A percentile compares a stretch with the other conserved stretches of the same genome.
Conservation (phyloP, 2,329 filamentous ascomycete species). For the Botrytis byssoidea region DNA sequence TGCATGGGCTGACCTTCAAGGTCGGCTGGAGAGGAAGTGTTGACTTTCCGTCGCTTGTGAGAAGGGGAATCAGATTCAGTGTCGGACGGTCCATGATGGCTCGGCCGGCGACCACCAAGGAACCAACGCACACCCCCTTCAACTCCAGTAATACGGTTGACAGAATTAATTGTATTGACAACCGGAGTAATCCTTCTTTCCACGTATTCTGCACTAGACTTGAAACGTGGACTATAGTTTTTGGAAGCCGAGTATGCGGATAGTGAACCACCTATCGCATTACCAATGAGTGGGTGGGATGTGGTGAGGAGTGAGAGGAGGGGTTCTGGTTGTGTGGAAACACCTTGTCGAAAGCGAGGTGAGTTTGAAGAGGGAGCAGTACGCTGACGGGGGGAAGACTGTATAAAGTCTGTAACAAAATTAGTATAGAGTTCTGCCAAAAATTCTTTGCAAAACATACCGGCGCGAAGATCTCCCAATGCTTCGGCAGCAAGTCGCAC, state of each 20-base stretch:
- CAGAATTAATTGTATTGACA: constrained; percentile 79
- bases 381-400: constrained; percentile 52
- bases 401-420: constrained; percentile 57
- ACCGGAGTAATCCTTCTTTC: constrained; percentile 86
- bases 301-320: constrained; percentile 83
- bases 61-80: constrained; percentile 48
- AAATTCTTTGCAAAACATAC: constrained; percentile 46
- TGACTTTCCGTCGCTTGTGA: constrained; percentile 60
- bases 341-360: constrained; percentile 39
- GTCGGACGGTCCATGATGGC: constrained; percentile 43
- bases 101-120: constrained; percentile 53
- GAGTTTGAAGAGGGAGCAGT: constrained; percentile 37
- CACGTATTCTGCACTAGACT: constrained; percentile 85
- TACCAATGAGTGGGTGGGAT: constrained; percentile 81
- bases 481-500: constrained; percentile 72
- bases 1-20: constrained; percentile 30
- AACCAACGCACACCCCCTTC: constrained; percentile 87
- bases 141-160: constrained; percentile 81
- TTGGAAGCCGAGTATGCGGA: constrained; percentile 86
- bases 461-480: constrained; percentile 69
- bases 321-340: constrained; percentile 61
- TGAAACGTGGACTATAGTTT: constrained; percentile 85
- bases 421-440: constrained; percentile 15
- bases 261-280: constrained; percentile 78
- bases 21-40: constrained; percentile 41